Evolutionary conservation across 2,329 filamentous ascomycete species (phyloP).

Genomic region (Alternaria viburni): DNA sequence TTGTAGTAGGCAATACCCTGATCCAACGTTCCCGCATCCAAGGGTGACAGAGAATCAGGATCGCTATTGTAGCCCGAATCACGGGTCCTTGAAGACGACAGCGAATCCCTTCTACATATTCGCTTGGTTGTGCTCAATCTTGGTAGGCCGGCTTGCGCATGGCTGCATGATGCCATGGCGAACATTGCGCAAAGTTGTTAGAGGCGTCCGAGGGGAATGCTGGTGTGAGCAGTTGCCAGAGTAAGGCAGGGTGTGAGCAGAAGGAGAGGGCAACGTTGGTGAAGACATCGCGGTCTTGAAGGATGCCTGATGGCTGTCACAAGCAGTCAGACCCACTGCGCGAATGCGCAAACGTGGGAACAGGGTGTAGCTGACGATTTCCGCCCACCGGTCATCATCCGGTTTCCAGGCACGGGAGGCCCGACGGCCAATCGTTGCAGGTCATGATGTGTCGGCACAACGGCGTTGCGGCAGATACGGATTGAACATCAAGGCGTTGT

Average conservation of each 20-base stretch:
- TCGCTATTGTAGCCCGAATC: slow-evolving; percentile 44
- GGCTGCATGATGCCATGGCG: slow-evolving; percentile 7
- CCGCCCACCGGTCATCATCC: slow-evolving; percentile 13
- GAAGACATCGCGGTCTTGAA: not conserved
- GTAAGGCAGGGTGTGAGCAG: not conserved
- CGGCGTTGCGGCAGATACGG: slow-evolving; percentile 3
- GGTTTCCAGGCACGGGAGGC: slow-evolving; percentile 9
- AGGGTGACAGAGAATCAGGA: slow-evolving; percentile 34
- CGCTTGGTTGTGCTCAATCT: slow-evolving; percentile 26
- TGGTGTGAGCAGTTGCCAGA: slow-evolving; percentile 2
- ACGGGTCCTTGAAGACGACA: slow-evolving; percentile 34
- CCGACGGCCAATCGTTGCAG: not conserved
- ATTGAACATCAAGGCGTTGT: not conserved
- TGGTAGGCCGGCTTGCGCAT: slow-evolving; percentile 19
- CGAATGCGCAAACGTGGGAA: slow-evolving; percentile 26
- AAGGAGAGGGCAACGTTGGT: not conserved
- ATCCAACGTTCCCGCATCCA: slow-evolving; percentile 23
- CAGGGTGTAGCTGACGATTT: slow-evolving; percentile 14
- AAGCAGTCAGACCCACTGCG: slow-evolving; percentile 19
- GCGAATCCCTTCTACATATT: slow-evolving; percentile 29
- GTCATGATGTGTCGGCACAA: slow-evolving; percentile 1
- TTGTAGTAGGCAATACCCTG: slow-evolving; percentile 18
- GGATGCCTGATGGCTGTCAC: slow-evolving; percentile 17
- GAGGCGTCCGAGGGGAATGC: not conserved
- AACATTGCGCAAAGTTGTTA: slow-evolving; percentile 20